Evolutionary conservation across 371 early-diverging fungal genomes (phyloP).

Genomic region (Haplosporangium sp.): DNA sequence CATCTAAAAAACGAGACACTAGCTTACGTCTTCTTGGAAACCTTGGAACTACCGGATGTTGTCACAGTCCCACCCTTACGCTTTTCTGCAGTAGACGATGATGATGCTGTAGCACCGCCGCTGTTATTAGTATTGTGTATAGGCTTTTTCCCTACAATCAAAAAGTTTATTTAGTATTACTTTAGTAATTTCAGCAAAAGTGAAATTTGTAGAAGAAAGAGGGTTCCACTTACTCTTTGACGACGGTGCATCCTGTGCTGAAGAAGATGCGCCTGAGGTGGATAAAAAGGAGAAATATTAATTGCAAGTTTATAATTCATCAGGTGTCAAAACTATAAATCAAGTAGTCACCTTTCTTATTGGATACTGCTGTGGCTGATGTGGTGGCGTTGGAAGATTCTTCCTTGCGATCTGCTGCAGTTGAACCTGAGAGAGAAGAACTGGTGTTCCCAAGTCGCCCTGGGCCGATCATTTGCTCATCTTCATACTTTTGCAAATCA

Average conservation of each 20-base stretch:
- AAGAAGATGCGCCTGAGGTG: conserved; percentile 19
- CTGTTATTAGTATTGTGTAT: conserved; percentile 17
- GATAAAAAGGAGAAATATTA: not conserved
- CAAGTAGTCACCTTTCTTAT: conserved; percentile 36
- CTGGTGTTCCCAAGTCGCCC: conserved; percentile 55
- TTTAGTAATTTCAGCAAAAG: too few relatives aligned
- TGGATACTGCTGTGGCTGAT: conserved; percentile 20
- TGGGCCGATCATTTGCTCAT: conserved; percentile 82
- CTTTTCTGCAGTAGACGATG: conserved; percentile 34
- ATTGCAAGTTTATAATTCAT: not conserved
- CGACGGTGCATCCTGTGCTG: conserved; percentile 33
- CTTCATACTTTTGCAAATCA: conserved; percentile 90
- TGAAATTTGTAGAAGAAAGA: not conserved
- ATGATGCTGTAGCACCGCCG: conserved; percentile 21
- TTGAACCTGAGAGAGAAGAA: conserved; percentile 17
- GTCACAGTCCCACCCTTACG: conserved; percentile 29
- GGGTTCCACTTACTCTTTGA: conserved; percentile 35
- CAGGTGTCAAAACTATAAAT: not conserved
- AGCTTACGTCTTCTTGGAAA: conserved; percentile 51
- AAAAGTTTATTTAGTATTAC: too few relatives aligned
- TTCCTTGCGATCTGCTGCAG: conserved; percentile 46
- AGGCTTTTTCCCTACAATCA: conserved; percentile 32
- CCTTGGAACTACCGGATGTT: conserved; percentile 26
- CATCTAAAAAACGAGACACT: not conserved
- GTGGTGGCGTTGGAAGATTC: conserved; percentile 37